These are phyloP conservation scores for Rosa persica DNA, from an alignment of 306 rosid genomes.

Conservation along the genomic window DNA sequence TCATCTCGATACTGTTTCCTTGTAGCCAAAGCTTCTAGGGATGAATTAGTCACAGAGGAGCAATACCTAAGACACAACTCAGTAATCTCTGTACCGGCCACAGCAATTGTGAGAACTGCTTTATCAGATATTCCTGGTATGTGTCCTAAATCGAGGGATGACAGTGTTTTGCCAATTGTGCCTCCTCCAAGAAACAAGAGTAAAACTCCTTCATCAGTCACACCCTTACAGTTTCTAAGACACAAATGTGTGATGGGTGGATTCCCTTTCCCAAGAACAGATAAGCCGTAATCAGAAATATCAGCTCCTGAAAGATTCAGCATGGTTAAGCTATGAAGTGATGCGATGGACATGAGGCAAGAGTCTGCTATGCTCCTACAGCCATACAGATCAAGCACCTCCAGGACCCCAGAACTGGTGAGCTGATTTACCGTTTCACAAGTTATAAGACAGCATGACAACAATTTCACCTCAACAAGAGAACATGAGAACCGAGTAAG, in stretches of 20 bases:
- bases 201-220: constrained; percentile 35
- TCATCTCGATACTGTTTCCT: constrained; percentile 25
- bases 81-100: constrained; percentile 13
- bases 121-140: constrained; percentile 30
- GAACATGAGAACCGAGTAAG: constrained; percentile 18
- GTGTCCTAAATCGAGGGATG: constrained; percentile 37
- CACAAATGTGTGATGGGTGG: constrained; percentile 29
- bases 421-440: constrained; percentile 34
- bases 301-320: constrained; percentile 31
- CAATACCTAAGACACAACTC: constrained; percentile 35
- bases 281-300: constrained; percentile 29
- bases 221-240: constrained; percentile 30
- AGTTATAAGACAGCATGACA: constrained; percentile 33
- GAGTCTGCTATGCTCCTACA: constrained; percentile 39
- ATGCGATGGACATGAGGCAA: constrained; percentile 26
- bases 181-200: constrained; percentile 26
- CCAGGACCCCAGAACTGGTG: constrained; percentile 23
- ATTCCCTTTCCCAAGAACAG: constrained; percentile 26
- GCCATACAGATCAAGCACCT: constrained; percentile 37
- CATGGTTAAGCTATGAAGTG: constrained; percentile 19
- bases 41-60: constrained; percentile 25
- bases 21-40: constrained; percentile 27
- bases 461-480: constrained; percentile 30
- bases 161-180: constrained; percentile 26
- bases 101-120: constrained; percentile 24